These are phyloP conservation scores for Crithidia bombi DNA, from an alignment of 208 protist genomes.

Conservation along the genomic window DNA sequence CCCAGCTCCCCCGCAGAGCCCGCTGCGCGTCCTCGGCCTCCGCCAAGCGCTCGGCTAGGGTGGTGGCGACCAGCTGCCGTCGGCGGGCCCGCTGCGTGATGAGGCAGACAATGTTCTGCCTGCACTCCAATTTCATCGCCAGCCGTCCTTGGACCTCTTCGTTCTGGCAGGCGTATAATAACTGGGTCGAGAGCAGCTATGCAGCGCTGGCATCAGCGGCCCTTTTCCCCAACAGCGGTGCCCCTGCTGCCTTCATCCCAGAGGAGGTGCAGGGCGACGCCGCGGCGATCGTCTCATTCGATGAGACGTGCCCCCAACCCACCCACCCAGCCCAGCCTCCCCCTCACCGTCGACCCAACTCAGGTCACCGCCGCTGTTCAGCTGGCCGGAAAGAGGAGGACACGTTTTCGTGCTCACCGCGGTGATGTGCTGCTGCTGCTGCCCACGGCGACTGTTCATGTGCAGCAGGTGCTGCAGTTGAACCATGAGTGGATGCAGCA, in stretches of 20 bases:
- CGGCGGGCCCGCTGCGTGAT: constrained; percentile 16
- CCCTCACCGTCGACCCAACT: background rate
- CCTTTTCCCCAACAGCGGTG: background rate
- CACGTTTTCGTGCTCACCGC: background rate
- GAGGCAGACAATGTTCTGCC: constrained; percentile 20
- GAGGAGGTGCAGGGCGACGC: background rate
- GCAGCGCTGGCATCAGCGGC: constrained; percentile 1
- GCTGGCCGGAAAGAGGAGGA: background rate
- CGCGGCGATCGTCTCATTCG: too few relatives aligned
- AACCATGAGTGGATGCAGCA: constrained; percentile 35
- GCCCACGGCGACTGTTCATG: constrained; percentile 4
- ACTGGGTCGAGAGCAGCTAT: constrained; percentile 17
- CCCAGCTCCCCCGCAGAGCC: constrained; percentile 28
- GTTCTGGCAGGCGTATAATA: constrained; percentile 37
- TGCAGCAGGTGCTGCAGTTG: constrained; percentile 27
- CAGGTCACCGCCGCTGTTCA: background rate
- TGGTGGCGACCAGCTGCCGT: constrained; percentile 12
- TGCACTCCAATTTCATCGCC: constrained; percentile 39
- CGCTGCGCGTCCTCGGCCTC: constrained; percentile 27
- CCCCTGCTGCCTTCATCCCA: background rate
- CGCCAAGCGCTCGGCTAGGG: constrained; percentile 17
- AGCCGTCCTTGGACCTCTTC: constrained; percentile 40
- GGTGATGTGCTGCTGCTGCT: constrained; percentile 1
- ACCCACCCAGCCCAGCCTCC: background rate
- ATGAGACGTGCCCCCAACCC: too few relatives aligned